These are phyloP conservation scores for Naumovozyma dairenensis DNA, from an alignment of 805 yeast genomes.

Conservation along the genomic window DNA sequence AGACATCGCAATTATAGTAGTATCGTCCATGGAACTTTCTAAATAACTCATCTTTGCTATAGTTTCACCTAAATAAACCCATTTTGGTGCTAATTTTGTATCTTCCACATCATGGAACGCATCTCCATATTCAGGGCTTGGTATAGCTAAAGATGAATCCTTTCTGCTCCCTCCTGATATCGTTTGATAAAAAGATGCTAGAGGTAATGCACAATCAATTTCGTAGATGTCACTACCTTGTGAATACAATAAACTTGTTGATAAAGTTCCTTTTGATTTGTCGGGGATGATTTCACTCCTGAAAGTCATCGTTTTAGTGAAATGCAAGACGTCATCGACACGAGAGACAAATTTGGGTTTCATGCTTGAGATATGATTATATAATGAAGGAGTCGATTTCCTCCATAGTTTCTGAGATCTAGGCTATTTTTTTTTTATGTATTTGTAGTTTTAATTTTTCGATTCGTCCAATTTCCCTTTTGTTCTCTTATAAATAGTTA, in stretches of 20 bases:
- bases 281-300: conserved; percentile 24
- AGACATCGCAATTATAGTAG: conserved; percentile 28
- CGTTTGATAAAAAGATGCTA: conserved; percentile 15
- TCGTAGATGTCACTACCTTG: conserved; percentile 27
- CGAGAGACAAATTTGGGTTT: conserved; percentile 31
- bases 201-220: conserved; percentile 22
- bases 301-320: conserved; percentile 21
- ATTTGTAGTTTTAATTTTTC: not conserved
- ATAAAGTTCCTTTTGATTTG: conserved; percentile 20
- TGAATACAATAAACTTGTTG: conserved; percentile 23
- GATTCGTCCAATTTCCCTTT: not conserved
- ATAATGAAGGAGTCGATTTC: conserved; percentile 7
- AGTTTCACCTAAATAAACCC: conserved; percentile 26
- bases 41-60: conserved; percentile 20
- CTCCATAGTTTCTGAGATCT: conserved; percentile 1
- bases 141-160: not conserved
- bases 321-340: conserved; percentile 15
- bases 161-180: not conserved
- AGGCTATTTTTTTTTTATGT: not conserved
- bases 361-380: conserved; percentile 29
- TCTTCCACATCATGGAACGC: conserved; percentile 44
- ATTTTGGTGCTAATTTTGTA: conserved; percentile 14
- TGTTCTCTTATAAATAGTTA: no score
- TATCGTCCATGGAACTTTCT: conserved; percentile 30
- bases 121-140: conserved; percentile 58